Evolutionary conservation across 2,329 filamentous ascomycete species (phyloP).

Genomic region (Chrysoporthe austroafricana): DNA sequence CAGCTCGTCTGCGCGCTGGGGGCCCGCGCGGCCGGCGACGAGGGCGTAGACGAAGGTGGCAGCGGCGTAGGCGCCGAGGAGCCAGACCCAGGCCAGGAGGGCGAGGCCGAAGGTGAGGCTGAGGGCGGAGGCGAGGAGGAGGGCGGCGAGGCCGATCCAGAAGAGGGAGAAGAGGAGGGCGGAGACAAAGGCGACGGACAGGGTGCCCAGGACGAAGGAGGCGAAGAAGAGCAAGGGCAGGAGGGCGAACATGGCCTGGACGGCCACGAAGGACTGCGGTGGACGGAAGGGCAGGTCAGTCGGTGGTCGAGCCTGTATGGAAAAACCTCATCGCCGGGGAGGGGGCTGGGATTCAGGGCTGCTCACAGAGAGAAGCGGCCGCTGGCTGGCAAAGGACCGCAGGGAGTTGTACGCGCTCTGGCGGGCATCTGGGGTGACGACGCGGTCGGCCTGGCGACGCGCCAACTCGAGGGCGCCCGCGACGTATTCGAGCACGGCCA

Average conservation of each 20-base stretch:
- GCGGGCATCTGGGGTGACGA: conserved; percentile 64
- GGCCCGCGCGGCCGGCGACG: conserved; percentile 4
- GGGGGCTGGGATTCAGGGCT: background rate
- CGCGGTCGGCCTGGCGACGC: conserved; percentile 50
- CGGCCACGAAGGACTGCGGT: conserved; percentile 67
- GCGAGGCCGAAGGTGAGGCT: conserved; percentile 67
- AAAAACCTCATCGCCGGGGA: too few relatives aligned
- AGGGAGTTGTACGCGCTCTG: conserved; percentile 58
- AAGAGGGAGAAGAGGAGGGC: conserved; percentile 70
- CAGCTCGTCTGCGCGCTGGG: conserved; percentile 30
- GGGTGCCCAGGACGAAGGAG: conserved; percentile 65
- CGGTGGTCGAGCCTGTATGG: too few relatives aligned
- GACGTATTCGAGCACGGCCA: conserved; percentile 40
- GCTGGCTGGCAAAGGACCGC: conserved; percentile 60
- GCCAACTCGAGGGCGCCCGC: conserved; percentile 44
- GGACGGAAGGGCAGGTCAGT: conserved; percentile 6
- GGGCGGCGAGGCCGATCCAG: conserved; percentile 67
- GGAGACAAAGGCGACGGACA: conserved; percentile 64
- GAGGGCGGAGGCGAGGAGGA: conserved; percentile 70
- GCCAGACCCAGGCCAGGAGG: conserved; percentile 70
- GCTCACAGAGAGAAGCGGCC: conserved; percentile 73
- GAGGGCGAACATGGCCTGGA: conserved; percentile 67
- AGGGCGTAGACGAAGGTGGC: conserved; percentile 51
- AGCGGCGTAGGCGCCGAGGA: conserved; percentile 60
- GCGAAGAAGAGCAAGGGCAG: conserved; percentile 71